Evolutionary conservation across 2,329 filamentous ascomycete genomes (phyloP), one percentile per base, ranked within the genome.

Genomic region (Knoxdaviesia proteae): DNA sequence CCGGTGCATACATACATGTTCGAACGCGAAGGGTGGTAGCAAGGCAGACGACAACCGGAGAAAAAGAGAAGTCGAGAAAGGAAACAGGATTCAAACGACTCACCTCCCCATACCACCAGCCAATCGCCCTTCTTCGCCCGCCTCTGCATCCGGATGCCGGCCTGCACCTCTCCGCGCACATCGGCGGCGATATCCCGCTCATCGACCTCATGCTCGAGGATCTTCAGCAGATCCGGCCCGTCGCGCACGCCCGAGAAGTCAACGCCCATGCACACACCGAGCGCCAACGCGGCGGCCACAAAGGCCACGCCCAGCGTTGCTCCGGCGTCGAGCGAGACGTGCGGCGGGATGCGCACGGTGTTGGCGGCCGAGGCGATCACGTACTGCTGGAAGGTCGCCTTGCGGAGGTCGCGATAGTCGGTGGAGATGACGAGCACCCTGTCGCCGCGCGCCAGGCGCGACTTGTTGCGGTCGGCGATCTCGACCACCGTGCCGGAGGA

Each of bases 101-200:
- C 49, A 64, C 73, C 80, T 44, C 80, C 80, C 80, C 80, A 86
- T 39, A 86, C 71, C 1, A 72, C 74, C 36, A 86, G 58, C 71
- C 77, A 84, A 46, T 86, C 80, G 0, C 76, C 78, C 0, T 57
- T 49, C 37, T 61, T 61, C 1, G 74, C 68, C 6, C 74, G 61
- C 47, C 81, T 75, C 0, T 54, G 50, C 1, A 59, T 51, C 0
- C 53, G 48, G 5, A 79, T 71, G 0, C 67, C 65, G 0, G 64
- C 54, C n/a, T 80, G 63, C 44, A 74, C 77, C 53, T 84, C 80
- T 5, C 63, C 53, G 2, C 65, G 58, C 6, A 84, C 69, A 51
- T 86, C 80, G 3, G 58, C 48, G 0, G 80, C 70, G 3, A 84
- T 59, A 20, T 20, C 20, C 0, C 53, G 49, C 0, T 68, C 59